Base-by-base conservation (phyloP, 257 asterid genomes). In the Capsicum pubescens region DNA sequence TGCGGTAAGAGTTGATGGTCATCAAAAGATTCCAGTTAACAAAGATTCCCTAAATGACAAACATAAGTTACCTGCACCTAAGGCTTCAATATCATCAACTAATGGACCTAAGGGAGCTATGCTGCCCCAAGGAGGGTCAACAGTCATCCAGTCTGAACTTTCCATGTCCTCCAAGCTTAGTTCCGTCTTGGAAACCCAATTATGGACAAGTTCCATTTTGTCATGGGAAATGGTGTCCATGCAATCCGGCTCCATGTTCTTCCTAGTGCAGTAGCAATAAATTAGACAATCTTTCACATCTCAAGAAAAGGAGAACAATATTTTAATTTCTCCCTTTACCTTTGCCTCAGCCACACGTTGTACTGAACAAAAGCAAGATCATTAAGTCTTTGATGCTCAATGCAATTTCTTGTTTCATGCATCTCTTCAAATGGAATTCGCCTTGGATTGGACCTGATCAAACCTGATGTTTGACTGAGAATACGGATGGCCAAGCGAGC, bases 381-480 rank as follows among this genome's bases (percentile, higher is more conserved):
- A 11, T 86, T 90, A 52, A 95, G 94, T 88, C 98, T 92, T 88
- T 91, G 98, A 59, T 88, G 93, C 90, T 97, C 98, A 90, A 97
- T 85, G 87, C 91, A 86, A 81, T 95, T 95, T 77, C 84, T 91
- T 81, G 93, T 92, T 86, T 90, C 94, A 61, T 91, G 97, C 93
- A 93, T 78, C 85, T 86, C 87, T 82, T 93, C 95, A 55, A 89
- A 85, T 86, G 89, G 92, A 74, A 87, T 17, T 84, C 81, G 91
- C 83, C 79, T 89, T 76, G 87, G 91, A 90, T 88, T 95, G 44
- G 83, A 90, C 80, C 85, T 90, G 63, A 90, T 84, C 91, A 97
- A 90, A 88, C 96, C 85, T 89, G 98, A 93, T 15, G 99, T 97
- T 88, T 97, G 99, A 85, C 97, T 93, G 76, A 97, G 97, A 88